Evolutionary conservation across 805 yeast genomes (phyloP).

Genomic region (Metschnikowia picachoensis): DNA sequence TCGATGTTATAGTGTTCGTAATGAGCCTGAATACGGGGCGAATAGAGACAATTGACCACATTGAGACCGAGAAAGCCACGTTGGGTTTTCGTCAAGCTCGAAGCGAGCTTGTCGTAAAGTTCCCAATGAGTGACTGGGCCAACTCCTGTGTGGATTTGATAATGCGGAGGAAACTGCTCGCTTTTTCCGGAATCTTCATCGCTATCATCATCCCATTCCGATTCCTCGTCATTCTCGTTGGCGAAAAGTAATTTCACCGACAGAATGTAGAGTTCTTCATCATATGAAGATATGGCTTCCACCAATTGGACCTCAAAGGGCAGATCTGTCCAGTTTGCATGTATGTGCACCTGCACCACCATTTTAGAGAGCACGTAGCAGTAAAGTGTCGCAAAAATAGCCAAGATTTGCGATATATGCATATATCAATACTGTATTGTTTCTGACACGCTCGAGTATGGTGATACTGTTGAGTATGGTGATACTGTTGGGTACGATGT

Average conservation of each 20-base stretch:
- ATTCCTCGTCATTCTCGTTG: not conserved
- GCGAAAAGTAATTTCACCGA: slow-evolving; percentile 5
- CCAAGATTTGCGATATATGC: not conserved
- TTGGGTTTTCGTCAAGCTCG: slow-evolving; percentile 1
- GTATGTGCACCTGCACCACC: slow-evolving; percentile 7
- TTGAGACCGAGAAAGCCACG: slow-evolving; percentile 37
- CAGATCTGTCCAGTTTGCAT: slow-evolving; percentile 13
- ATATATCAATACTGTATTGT: no score
- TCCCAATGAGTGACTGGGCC: not conserved
- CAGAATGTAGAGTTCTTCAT: slow-evolving; percentile 12
- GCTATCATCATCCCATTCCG: slow-evolving; percentile 12
- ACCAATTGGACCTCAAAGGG: slow-evolving; percentile 15
- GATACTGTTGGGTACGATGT: no score
- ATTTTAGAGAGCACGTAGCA: slow-evolving; percentile 2
- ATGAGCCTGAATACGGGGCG: slow-evolving; percentile 67
- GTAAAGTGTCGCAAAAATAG: not conserved
- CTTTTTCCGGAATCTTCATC: not conserved
- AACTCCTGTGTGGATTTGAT: no score
- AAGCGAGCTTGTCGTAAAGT: not conserved
- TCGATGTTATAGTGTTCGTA: slow-evolving; percentile 45
- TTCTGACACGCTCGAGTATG: no score
- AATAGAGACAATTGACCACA: slow-evolving; percentile 43
- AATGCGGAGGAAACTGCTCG: not conserved
- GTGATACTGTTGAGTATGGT: no score
- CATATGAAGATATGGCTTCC: slow-evolving; percentile 14